Base-by-base conservation (phyloP, 2,329 filamentous ascomycete genomes). In the Lasiodiplodia theobromae region DNA sequence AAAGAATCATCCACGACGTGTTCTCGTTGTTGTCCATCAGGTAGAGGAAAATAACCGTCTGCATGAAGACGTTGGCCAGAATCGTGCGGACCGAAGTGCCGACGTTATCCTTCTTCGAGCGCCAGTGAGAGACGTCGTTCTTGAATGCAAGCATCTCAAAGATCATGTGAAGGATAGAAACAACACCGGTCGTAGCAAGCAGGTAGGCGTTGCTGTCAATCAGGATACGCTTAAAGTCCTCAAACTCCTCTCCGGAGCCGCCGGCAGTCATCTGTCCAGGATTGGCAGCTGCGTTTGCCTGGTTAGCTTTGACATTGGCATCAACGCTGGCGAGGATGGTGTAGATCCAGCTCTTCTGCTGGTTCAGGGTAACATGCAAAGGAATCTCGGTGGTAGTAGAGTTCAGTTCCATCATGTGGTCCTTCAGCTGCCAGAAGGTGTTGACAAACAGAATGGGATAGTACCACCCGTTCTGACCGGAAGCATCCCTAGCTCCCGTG, bases 21-120 rank as follows among this genome's bases (percentile, higher is more conserved):
- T 96, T 96, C 69, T 97, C 94, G 72, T 94, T 96, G 84, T 99
- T 98, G 83, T 99, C 96, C 75, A 99, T 84, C 37, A 99, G 87
- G 81, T 99, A 99, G 56, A 99, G 86, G 87, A 99, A 96, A 80
- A 99, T 97, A 76, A 98, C 87, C 7, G 87, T 81, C 81, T 99
- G 96, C 96, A 99, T 99, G 80, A 98, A 94, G 71, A 98, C 94
- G 76, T 98, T 99, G 78, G 93, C 94, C 68, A 99, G 85, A 76
- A 99, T 99, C 38, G 95, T 96, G 68, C 96, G 93, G 70, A 99
- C 92, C 1, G 94, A 97, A 56, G 97, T 97, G 71, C 96, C 96
- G 34, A 99, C 92, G 69, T 97, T 96, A 83, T 98, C 96, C 86
- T 99, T 99, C 91, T 99, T 99, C 85, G 98, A 97, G 78, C 94